These are phyloP conservation scores for Sanguinoderma infundibulare DNA, from an alignment of 1,284 basidiomycete species.

Conservation along the genomic window DNA sequence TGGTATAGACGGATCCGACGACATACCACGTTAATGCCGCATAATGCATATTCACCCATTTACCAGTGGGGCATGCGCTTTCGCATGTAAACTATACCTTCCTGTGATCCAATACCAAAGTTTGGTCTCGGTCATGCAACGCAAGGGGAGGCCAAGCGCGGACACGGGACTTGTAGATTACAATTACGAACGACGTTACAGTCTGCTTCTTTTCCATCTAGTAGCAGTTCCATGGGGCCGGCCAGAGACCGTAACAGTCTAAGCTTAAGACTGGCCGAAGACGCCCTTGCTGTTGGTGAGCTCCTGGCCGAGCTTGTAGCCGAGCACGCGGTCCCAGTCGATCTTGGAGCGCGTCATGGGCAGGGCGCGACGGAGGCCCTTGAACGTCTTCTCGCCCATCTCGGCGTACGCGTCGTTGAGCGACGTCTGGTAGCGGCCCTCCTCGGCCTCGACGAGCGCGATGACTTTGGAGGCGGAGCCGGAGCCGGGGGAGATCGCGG, in stretches of 20 bases:
- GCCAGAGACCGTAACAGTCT: background rate
- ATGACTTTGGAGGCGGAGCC: constrained; percentile 75
- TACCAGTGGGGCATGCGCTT: too few species aligned
- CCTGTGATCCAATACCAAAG: background rate
- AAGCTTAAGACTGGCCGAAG: constrained; percentile 43
- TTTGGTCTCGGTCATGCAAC: background rate
- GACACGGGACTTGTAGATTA: constrained; percentile 7
- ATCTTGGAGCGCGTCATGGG: constrained; percentile 93
- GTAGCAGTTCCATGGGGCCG: background rate
- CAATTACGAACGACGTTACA: constrained; percentile 14
- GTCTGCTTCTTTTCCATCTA: constrained; percentile 4
- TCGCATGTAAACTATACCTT: background rate
- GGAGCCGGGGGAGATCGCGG: constrained; percentile 51
- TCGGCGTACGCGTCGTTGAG: constrained; percentile 83
- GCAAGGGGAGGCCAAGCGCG: background rate
- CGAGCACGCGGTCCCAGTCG: constrained; percentile 92
- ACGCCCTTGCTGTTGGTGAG: constrained; percentile 72
- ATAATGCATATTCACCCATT: background rate
- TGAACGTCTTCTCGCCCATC: constrained; percentile 92
- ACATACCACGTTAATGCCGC: background rate
- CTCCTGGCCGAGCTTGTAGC: constrained; percentile 88
- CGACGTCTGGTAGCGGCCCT: constrained; percentile 76
- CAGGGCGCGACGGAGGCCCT: constrained; percentile 83
- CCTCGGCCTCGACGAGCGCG: constrained; percentile 80
- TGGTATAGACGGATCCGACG: background rate